phyloP scores from a whole-genome alignment of 768 basidiomycete genomes.

The Suillus luteus region DNA sequence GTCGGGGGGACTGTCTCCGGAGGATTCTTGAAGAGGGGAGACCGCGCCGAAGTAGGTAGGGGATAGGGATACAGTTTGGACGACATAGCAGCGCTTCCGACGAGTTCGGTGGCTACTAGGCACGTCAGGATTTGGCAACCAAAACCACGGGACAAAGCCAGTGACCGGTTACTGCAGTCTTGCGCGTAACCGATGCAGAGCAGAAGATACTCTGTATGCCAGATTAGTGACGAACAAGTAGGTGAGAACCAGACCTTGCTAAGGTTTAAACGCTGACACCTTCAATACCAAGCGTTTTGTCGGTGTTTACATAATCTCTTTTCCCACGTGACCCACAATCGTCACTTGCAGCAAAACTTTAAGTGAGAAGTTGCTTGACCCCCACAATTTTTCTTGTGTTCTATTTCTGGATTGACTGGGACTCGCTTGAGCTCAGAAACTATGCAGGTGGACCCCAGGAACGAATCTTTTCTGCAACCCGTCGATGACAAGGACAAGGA shows the following conservation, averaged over 20 bases:
- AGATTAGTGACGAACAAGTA: slow-evolving; percentile 22
- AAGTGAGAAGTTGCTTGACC: not conserved
- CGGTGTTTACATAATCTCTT: slow-evolving; percentile 28
- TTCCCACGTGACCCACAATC: slow-evolving; percentile 24
- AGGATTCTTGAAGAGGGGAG: slow-evolving; percentile 61
- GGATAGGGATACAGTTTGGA: slow-evolving; percentile 56
- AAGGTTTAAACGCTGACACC: slow-evolving; percentile 31
- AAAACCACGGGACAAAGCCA: slow-evolving; percentile 17
- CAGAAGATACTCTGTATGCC: slow-evolving; percentile 13
- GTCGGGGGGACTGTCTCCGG: slow-evolving; percentile 69
- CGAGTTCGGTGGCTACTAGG: slow-evolving; percentile 20
- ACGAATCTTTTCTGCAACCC: not conserved
- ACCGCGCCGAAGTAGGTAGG: slow-evolving; percentile 51
- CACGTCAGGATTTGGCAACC: slow-evolving; percentile 14
- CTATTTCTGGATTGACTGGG: not conserved
- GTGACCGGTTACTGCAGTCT: slow-evolving; percentile 15
- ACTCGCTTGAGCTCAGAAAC: not conserved
- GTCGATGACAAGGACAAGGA: slow-evolving; percentile 7
- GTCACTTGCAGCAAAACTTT: slow-evolving; percentile 2
- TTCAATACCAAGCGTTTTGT: slow-evolving; percentile 28
- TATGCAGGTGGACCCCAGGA: not conserved
- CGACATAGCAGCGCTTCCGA: slow-evolving; percentile 50
- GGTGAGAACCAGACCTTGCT: slow-evolving; percentile 27
- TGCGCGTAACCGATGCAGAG: slow-evolving; percentile 22
- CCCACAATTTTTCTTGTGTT: not conserved